These are phyloP conservation scores for Bruguiera parviflora DNA, from an alignment of 345 rosid genomes.

Conservation along the genomic window DNA sequence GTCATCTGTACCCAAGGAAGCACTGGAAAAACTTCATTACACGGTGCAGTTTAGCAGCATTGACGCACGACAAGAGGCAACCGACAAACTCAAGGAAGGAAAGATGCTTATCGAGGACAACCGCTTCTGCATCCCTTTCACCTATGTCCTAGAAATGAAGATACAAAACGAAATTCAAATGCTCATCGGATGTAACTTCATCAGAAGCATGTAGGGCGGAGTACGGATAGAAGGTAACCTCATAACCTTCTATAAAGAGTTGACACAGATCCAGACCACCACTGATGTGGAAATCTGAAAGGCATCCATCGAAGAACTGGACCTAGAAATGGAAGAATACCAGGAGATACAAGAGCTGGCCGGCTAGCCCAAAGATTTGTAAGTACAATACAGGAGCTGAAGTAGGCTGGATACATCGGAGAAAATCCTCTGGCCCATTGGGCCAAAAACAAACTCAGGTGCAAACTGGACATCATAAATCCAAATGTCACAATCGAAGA, in stretches of 20 bases:
- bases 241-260: too few relatives aligned
- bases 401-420: neutral
- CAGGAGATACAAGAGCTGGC: neutral
- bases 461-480: too few relatives aligned
- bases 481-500: too few relatives aligned
- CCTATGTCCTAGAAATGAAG: neutral
- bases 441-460: too few relatives aligned
- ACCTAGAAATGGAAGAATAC: neutral
- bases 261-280: neutral
- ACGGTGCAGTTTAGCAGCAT: neutral
- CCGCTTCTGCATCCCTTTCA: neutral
- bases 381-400: neutral
- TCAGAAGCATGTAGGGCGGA: neutral
- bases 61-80: neutral
- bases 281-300: too few relatives aligned
- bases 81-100: neutral
- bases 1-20: neutral
- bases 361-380: too few relatives aligned
- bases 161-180: neutral
- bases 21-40: neutral
- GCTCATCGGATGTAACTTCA: neutral
- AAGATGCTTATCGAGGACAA: neutral
- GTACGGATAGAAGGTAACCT: neutral
- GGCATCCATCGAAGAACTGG: neutral
- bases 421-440: neutral